Base-by-base conservation (phyloP, 139 green algal species). In the Tetradesmus lagerheimii region DNA sequence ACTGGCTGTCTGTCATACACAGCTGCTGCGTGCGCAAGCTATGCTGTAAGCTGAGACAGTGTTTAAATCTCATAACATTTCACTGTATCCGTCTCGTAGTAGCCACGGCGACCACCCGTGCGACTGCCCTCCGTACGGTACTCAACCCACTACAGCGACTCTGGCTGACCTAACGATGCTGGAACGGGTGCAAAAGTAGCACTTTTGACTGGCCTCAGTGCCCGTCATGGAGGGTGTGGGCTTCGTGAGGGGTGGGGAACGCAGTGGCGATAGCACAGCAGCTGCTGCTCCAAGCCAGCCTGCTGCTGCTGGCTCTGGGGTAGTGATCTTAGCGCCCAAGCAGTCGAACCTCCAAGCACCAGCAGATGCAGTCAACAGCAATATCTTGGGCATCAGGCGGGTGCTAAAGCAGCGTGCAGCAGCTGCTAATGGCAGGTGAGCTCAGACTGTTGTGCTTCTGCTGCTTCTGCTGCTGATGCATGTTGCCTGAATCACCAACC, bases 291-390 rank as follows among this genome's bases (percentile, higher is more conserved):
- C 57, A n/a, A 71, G 57, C 20, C 57, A 86, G 80, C 27, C 80
- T 43, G 34, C 29, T 75, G 80, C 31, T 38, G n/a, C 67, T 38
- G 31, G 80, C 47, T 43, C 80, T 31, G 45, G 45, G 9, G 80
- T 86, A 9, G 80, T 86, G 11, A 86, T 86, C 37, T 29, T 86
- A 35, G 80, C 80, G 0, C 80, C 80, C 4, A 86, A 86, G n/a
- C 45, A 86, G 57, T 45, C 25, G 16, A 45, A 71, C 27, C 15
- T 16, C 39, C n/a, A n/a, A n/a, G 80, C 34, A 31, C n/a, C 45
- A 1, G 57, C 57, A 2, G 79, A 67, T 45, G 8, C 80, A 18
- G 3, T 50, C 3, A 29, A 57, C 29, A 86, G 45, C 47, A 86
- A 57, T 23, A 86, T 86, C 16, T 31, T 86, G 45, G 57, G 34